Percentiles rank a stretch among this genome's conserved stretches.
Evolutionary conservation across 345 rosid genomes (phyloP).

Genomic region (Gossypium mustelinum): DNA sequence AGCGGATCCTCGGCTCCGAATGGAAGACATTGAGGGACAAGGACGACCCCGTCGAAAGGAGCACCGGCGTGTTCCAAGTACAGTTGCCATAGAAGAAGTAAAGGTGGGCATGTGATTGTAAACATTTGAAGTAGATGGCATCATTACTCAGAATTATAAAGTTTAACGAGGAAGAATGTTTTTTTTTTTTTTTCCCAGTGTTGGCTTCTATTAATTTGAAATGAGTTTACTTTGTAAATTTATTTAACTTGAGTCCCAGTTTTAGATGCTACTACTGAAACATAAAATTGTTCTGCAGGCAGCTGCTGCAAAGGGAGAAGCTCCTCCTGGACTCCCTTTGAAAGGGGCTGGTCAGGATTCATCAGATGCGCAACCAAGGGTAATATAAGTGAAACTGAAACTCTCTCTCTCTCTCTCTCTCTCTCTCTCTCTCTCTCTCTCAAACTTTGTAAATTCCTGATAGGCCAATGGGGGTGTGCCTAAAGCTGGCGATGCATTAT

Average conservation of each 20-base stretch:
- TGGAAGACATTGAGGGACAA: slow-evolving; percentile 71
- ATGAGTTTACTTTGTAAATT: neutral
- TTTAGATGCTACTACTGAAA: slow-evolving; percentile 13
- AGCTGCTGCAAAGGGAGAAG: slow-evolving; percentile 99
- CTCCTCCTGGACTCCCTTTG: slow-evolving; percentile 97
- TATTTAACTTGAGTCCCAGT: neutral
- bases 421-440: neutral
- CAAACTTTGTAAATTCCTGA: slow-evolving; percentile 14
- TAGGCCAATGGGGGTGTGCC: slow-evolving; percentile 79
- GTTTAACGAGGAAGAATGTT: neutral
- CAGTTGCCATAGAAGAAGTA: slow-evolving; percentile 96
- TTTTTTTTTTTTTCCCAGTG: neutral
- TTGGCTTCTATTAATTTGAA: neutral
- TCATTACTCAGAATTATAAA: neutral
- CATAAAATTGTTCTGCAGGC: slow-evolving; percentile 52
- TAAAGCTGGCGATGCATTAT: slow-evolving; percentile 86
- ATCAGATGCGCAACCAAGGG: slow-evolving; percentile 82
- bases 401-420: neutral
- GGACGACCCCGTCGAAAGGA: slow-evolving; percentile 66
- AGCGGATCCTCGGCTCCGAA: slow-evolving; percentile 70
- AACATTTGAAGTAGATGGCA: slow-evolving; percentile 2
- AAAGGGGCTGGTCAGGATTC: slow-evolving; percentile 98
- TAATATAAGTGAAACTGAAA: slow-evolving; percentile 25
- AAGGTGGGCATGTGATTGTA: slow-evolving; percentile 49
- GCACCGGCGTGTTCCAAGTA: slow-evolving; percentile 99